Base-by-base conservation (phyloP, 768 basidiomycete species). In the Pleurotus tuoliensis region DNA sequence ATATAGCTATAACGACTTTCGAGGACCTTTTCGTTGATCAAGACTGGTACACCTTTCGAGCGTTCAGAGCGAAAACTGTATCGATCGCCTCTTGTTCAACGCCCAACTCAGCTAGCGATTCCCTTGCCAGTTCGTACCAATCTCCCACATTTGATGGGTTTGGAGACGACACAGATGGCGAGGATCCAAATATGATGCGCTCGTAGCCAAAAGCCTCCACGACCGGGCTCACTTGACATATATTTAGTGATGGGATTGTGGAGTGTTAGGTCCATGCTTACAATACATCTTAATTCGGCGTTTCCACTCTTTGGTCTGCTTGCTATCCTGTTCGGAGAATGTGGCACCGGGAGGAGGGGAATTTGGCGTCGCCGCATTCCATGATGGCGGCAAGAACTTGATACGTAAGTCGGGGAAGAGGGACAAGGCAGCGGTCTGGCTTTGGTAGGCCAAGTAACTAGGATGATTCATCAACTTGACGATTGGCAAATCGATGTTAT, bases 201-300 rank as follows among this genome's bases (percentile, higher is more conserved):
- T 88, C 78, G 63, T 82, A 90, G 5, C 92, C 92, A 66, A 93
- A 93, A 2, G 92, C 92, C 67, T 94, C 92, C 59, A 92, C 71
- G 38, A 87, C 86, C 13, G 89, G 92, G 6, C 84, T 87, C 61
- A 93, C 91, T 94, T 58, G 45, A 37, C 47, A 60, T 25, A 34
- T 1, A 9, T 9, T 34, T 11, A 34, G 30, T 34, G 41, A 55
- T 30, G 34, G 39, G 51, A 20, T 46, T 48, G 8, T 57, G 44
- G 39, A 16, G 43, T 52, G 58, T 11, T 58, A 37, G 18, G 15
- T 12, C 20, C 24, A 20, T 15, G 84, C 90, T 73, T 64, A 93
- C 91, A 73, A 72, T 90, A 93, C 82, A 93, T 88, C 76, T 88
- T 93, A 70, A 92, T 82, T 56, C 88, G 76, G 51, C 85, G 80